These are phyloP conservation scores for Solanum virginianum DNA, from an alignment of 257 asterid species.

Conservation along the genomic window DNA sequence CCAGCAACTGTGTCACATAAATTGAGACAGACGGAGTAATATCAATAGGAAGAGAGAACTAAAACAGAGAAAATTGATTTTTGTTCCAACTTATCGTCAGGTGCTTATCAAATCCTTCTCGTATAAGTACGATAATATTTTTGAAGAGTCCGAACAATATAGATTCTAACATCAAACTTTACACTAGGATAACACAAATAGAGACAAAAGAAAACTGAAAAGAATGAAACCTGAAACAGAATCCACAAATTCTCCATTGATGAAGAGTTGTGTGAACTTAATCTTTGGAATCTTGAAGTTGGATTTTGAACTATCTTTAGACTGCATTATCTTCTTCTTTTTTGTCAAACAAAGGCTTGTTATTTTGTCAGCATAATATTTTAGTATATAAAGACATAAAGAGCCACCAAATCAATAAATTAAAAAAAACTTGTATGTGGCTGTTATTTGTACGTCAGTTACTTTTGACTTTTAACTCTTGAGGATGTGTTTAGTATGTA, in stretches of 20 bases:
- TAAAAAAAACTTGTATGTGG: background rate
- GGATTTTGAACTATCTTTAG: background rate
- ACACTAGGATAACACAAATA: background rate
- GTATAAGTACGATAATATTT: background rate
- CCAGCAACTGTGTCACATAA: background rate
- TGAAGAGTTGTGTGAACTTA: slow-evolving; percentile 25
- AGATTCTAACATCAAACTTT: background rate
- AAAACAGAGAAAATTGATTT: background rate
- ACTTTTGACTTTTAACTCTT: background rate
- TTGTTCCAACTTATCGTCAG: background rate
- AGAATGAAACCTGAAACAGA: slow-evolving; percentile 13
- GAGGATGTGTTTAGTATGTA: background rate
- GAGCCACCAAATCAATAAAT: background rate
- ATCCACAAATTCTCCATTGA: slow-evolving; percentile 20
- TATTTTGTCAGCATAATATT: background rate
- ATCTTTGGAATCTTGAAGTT: slow-evolving; percentile 5
- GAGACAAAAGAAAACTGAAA: no score
- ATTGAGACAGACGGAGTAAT: background rate
- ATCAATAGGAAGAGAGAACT: background rate
- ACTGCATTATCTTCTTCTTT: background rate
- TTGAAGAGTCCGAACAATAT: background rate
- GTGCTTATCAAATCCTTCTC: background rate
- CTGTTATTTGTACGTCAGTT: background rate
- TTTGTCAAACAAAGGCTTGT: background rate
- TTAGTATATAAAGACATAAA: background rate